These are phyloP conservation scores for Lachancea lanzarotensis DNA, from an alignment of 805 yeast species.

Conservation along the genomic window DNA sequence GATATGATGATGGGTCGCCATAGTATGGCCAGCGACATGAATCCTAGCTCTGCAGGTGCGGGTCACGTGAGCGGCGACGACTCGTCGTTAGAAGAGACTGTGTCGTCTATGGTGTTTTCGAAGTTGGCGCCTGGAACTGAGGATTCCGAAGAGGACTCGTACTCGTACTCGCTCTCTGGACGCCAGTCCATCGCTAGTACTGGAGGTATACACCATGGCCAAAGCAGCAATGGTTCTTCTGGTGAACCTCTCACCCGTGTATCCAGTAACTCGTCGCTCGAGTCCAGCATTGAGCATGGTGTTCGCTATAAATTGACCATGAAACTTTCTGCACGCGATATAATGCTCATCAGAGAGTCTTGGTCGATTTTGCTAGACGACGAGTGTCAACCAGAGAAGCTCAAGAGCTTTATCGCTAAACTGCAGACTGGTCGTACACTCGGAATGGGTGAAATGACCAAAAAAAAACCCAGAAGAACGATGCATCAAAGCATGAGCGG, in stretches of 20 bases:
- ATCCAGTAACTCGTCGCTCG: conserved; percentile 12
- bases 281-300: conserved; percentile 15
- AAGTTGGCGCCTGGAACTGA: background rate
- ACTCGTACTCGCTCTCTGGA: background rate
- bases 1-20: too few species aligned
- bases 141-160: background rate
- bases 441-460: background rate
- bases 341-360: conserved; percentile 29
- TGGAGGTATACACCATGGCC: background rate
- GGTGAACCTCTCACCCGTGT: conserved; percentile 13
- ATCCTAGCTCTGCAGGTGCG: too few species aligned
- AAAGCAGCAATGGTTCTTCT: too few species aligned
- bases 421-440: background rate
- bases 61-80: background rate
- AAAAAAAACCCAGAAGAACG: background rate
- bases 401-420: background rate
- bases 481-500: background rate
- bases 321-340: conserved; percentile 30
- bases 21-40: too few species aligned
- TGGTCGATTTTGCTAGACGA: conserved; percentile 37
- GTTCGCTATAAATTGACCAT: conserved; percentile 24
- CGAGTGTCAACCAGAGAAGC: conserved; percentile 14
- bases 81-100: background rate
- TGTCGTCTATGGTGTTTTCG: conserved; percentile 1
- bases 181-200: conserved; percentile 5